Conservation (phyloP, 106 monocot species). For the Vanilla planifolia region DNA sequence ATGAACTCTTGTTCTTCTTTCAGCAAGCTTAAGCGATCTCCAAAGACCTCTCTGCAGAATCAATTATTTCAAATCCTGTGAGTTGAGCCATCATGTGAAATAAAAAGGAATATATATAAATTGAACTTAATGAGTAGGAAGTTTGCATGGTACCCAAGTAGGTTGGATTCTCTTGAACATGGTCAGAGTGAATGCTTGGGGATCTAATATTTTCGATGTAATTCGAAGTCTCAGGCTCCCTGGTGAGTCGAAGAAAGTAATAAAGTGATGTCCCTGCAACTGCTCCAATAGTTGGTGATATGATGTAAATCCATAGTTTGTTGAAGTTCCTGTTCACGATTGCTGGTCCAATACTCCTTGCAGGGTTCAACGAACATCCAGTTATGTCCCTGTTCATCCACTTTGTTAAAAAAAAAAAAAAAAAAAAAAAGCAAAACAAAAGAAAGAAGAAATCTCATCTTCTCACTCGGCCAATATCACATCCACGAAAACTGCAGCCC, state of each 20-base stretch:
- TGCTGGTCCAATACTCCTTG: constrained; percentile 5
- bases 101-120: not conserved
- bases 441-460: not conserved
- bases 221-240: not conserved
- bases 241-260: not conserved
- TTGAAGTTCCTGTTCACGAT: not conserved
- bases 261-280: not conserved
- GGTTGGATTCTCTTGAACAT: not conserved
- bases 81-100: not conserved
- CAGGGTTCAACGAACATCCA: constrained; percentile 5
- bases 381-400: not conserved
- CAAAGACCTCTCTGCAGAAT: not conserved
- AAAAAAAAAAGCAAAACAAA: not conserved
- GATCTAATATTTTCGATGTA: not conserved
- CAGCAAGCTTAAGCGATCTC: not conserved
- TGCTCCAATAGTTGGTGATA: constrained; percentile 1
- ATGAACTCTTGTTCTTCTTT: too few relatives aligned
- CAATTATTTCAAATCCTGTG: not conserved
- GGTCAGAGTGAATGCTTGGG: not conserved
- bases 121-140: not conserved
- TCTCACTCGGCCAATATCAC: not conserved
- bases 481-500: not conserved
- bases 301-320: constrained; percentile 13
- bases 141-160: not conserved
- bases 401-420: not conserved